Conservation (phyloP, 352 stramenopile genomes). For the Thalassiosira sp. region DNA sequence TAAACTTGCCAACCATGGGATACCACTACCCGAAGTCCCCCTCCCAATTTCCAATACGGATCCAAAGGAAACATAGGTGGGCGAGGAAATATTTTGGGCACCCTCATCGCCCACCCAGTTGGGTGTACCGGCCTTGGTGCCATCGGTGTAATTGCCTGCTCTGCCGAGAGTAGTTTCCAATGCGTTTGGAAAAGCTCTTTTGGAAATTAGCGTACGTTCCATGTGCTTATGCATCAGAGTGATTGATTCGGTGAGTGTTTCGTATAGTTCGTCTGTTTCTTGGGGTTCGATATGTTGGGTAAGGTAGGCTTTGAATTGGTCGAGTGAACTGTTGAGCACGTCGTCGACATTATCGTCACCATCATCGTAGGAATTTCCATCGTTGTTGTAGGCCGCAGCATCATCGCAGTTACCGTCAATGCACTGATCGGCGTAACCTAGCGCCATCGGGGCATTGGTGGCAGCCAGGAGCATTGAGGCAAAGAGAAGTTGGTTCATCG, state of each 20-base stretch:
- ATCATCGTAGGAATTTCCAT: neutral
- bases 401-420: neutral
- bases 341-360: neutral
- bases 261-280: neutral
- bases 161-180: neutral
- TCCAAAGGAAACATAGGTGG: conserved; percentile 1
- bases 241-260: neutral
- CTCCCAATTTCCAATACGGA: conserved; percentile 7
- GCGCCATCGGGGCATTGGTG: too few relatives aligned
- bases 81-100: neutral
- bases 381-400: too few relatives aligned
- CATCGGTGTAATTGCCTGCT: conserved; percentile 12
- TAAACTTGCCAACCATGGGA: conserved; percentile 3
- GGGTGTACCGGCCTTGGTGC: neutral
- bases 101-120: conserved; percentile 5
- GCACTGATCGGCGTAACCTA: neutral
- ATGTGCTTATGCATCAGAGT: neutral
- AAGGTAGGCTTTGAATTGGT: neutral
- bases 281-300: neutral
- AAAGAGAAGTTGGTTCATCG: too few relatives aligned
- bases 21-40: neutral
- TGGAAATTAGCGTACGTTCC: neutral
- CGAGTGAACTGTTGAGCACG: neutral
- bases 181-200: conserved; percentile 1
- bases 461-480: too few relatives aligned